Percentiles rank a stretch among this genome's conserved stretches.
Conservation (phyloP, 2,329 filamentous ascomycete species). For the Aspergillus pseudoviridinutans region DNA sequence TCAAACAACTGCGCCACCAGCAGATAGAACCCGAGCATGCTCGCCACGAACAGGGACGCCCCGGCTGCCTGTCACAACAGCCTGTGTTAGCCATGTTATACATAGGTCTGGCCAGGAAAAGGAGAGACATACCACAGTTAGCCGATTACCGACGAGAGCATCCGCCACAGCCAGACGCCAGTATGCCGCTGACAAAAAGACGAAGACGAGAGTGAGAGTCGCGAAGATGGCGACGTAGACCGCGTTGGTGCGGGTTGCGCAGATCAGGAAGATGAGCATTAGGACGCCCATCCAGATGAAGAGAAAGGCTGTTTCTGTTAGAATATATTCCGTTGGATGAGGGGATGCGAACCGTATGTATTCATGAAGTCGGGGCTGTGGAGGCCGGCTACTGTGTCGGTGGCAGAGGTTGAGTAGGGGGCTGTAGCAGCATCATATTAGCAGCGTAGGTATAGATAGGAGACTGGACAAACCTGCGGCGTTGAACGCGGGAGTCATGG, state of each 20-base stretch:
- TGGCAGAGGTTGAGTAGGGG: constrained; percentile 23
- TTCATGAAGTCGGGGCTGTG: constrained; percentile 19
- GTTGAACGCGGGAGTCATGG: constrained; percentile 52
- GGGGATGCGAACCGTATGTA: constrained; percentile 17
- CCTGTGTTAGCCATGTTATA: too few relatives aligned
- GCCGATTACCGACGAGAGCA: constrained; percentile 21
- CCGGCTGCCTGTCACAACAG: constrained; percentile 37
- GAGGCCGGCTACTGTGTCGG: constrained; percentile 22
- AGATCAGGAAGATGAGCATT: constrained; percentile 64
- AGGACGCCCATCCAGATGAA: constrained; percentile 64
- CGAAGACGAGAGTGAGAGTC: constrained; percentile 57
- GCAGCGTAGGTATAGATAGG: not conserved
- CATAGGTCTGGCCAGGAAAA: too few relatives aligned
- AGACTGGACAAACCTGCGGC: constrained; percentile 44
- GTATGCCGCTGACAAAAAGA: constrained; percentile 57
- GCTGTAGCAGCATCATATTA: constrained; percentile 4
- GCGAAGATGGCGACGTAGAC: constrained; percentile 68
- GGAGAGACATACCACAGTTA: constrained; percentile 19
- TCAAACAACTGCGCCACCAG: constrained; percentile 53
- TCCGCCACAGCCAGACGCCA: constrained; percentile 51
- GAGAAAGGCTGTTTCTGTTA: constrained; percentile 47
- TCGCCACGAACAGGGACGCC: constrained; percentile 47
- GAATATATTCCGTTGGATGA: not conserved
- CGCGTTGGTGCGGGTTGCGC: constrained; percentile 67
- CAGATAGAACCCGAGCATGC: constrained; percentile 51